A percentile compares a stretch with the other conserved stretches of the same genome.
phyloP scores from a whole-genome alignment of 2,329 filamentous ascomycete genomes.

The Dryadomyces quercivorus region DNA sequence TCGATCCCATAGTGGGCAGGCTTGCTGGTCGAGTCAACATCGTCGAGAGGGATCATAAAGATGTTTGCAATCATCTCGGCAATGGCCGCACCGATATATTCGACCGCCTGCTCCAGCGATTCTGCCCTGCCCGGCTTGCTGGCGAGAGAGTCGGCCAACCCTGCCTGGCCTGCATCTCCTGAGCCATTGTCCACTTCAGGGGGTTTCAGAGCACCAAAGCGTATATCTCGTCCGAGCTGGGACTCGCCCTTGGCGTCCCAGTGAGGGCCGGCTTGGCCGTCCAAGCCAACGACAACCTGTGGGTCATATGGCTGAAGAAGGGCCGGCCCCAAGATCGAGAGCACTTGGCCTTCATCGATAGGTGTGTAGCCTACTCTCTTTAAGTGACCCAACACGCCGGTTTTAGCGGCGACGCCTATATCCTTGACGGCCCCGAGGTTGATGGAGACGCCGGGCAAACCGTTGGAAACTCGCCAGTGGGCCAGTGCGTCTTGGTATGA shows the following conservation, averaged over 20 bases:
- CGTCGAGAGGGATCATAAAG: conserved; percentile 18
- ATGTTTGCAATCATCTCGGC: conserved; percentile 19
- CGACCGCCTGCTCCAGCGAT: not conserved
- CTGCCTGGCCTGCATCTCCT: not conserved
- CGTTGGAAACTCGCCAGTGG: not conserved
- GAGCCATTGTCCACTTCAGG: not conserved
- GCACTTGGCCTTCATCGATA: conserved; percentile 13
- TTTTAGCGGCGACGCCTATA: conserved; percentile 12
- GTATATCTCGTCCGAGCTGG: conserved; percentile 8
- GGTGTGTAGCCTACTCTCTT: conserved; percentile 7
- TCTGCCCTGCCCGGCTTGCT: not conserved
- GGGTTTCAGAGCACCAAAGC: conserved; percentile 11
- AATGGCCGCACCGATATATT: conserved; percentile 15
- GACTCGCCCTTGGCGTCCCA: conserved; percentile 5
- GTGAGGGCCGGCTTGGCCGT: conserved; percentile 8
- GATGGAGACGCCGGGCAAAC: conserved; percentile 9
- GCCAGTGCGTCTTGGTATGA: conserved; percentile 20
- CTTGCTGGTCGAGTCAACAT: conserved; percentile 17
- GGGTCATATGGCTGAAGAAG: conserved; percentile 8
- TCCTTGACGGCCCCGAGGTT: conserved; percentile 13
- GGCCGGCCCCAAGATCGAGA: conserved; percentile 12
- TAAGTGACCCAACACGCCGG: conserved; percentile 9
- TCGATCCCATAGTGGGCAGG: conserved; percentile 23
- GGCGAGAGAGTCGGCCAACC: not conserved
- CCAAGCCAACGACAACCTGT: conserved; percentile 4